These are phyloP conservation scores for Aphanomyces astaci DNA, from an alignment of 352 stramenopile species.

Conservation along the genomic window DNA sequence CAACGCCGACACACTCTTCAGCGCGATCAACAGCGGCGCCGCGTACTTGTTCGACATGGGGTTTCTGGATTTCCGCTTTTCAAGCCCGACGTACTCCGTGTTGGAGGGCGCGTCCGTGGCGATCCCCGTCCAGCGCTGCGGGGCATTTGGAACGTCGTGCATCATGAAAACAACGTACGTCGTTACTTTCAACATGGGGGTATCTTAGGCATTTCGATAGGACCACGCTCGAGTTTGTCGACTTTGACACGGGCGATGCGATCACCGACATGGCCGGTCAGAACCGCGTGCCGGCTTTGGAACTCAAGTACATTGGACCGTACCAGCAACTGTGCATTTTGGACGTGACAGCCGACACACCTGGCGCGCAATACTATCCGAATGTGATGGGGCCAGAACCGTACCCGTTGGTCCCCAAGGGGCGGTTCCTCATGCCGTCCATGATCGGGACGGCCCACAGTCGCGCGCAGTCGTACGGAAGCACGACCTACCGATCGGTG, in stretches of 20 bases:
- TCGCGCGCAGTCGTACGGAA: constrained; percentile 88
- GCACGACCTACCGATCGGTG: constrained; percentile 57
- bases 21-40: constrained; percentile 87
- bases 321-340: constrained; percentile 59
- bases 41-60: constrained; percentile 87
- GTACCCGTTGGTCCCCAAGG: constrained; percentile 56
- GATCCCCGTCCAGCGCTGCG: constrained; percentile 67
- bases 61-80: constrained; percentile 82
- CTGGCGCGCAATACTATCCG: constrained; percentile 18
- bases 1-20: constrained; percentile 88
- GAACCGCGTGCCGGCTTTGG: constrained; percentile 26
- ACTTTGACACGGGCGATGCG: constrained; percentile 67
- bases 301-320: constrained; percentile 38
- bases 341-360: constrained; percentile 37
- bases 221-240: constrained; percentile 32
- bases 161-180: constrained; percentile 41
- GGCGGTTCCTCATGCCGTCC: constrained; percentile 47
- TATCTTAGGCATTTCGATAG: not conserved
- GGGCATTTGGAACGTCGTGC: constrained; percentile 41
- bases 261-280: constrained; percentile 44
- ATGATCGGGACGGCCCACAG: constrained; percentile 80
- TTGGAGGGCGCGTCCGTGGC: constrained; percentile 77
- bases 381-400: constrained; percentile 58
- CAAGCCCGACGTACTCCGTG: constrained; percentile 61
- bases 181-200: not conserved